phyloP scores from a whole-genome alignment of 331 rosid genomes.

The Spiraea crenata region DNA sequence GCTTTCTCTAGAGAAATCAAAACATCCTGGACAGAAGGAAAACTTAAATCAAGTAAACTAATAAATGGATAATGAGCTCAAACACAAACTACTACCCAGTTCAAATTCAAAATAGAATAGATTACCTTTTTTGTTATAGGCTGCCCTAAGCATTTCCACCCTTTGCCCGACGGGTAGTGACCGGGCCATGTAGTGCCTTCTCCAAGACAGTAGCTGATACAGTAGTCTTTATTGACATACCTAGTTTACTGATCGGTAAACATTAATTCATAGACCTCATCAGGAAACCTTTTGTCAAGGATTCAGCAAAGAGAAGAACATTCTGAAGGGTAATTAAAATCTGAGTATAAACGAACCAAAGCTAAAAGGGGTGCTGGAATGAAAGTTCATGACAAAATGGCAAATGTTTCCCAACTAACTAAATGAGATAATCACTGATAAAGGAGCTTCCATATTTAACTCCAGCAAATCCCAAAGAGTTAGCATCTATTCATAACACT shows the following conservation, averaged over 20 bases:
- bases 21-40: too few relatives aligned
- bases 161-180: constrained; percentile 60
- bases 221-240: constrained; percentile 96
- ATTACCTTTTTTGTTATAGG: constrained; percentile 68
- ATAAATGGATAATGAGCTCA: too few relatives aligned
- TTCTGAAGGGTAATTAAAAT: constrained; percentile 6
- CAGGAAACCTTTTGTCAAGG: neutral
- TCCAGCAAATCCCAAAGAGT: too few relatives aligned
- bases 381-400: too few relatives aligned
- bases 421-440: too few relatives aligned
- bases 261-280: neutral
- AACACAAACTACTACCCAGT: too few relatives aligned
- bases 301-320: neutral
- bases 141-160: constrained; percentile 77
- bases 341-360: constrained; percentile 24
- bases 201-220: constrained; percentile 92
- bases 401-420: too few relatives aligned
- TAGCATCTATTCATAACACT: too few relatives aligned
- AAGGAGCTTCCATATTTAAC: too few relatives aligned
- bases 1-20: too few relatives aligned
- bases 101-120: constrained; percentile 1
- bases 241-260: constrained; percentile 70
- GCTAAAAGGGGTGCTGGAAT: constrained; percentile 98
- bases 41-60: too few relatives aligned
- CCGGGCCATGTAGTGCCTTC: constrained; percentile 84